Evolutionary conservation across 345 rosid genomes (phyloP), one percentile per base, ranked within the genome.

Genomic region (Hypericum androsaemum): DNA sequence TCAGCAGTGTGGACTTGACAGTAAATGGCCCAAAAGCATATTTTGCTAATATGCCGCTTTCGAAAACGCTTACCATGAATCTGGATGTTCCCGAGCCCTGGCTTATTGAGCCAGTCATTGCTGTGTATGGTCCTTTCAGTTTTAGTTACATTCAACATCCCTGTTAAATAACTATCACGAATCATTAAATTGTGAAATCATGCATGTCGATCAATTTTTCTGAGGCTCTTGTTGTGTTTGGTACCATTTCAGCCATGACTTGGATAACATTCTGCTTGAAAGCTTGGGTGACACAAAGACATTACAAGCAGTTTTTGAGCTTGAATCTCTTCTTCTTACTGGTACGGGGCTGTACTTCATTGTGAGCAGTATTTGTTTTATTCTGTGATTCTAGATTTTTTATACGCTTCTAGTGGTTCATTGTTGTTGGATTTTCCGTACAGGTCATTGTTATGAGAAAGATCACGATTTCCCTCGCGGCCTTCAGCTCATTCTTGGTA

Each of bases 71-170:
- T 63, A 94, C 99, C 64, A 85, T 94, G 99, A 94, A 94, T 75
- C 90, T 94, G 56, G 99, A 94, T 69, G 99, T 94, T 65, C 99
- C 99, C 43, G 99, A 94, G 69, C 95, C 99, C 45, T 94, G 99
- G 99, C 99, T 94, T 71, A 83, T 85, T 60, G 97, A 94, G 78
- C 94, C 97, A 53, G 84, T 94, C 48, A 55, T 88, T 74, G 97
- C 99, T 62, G 77, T 94, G 99, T 94, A 88, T 71, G 88, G 50
- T 71, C 52, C 71, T 57, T 50, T 36, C n/a, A 41, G 35, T 28
- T 16, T 62, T 13, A 43, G 15, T 52, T 46, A 10, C 37, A 50
- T 52, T 48, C 32, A 41, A 11, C 12, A 41, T 60, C 43, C 43
- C 62, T 56, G 40, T 42, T 36, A 45, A 43, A 37, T 12, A 47